Evolutionary conservation across 768 basidiomycete species (phyloP).

Genomic region (Coprinopsis strossmayeri): DNA sequence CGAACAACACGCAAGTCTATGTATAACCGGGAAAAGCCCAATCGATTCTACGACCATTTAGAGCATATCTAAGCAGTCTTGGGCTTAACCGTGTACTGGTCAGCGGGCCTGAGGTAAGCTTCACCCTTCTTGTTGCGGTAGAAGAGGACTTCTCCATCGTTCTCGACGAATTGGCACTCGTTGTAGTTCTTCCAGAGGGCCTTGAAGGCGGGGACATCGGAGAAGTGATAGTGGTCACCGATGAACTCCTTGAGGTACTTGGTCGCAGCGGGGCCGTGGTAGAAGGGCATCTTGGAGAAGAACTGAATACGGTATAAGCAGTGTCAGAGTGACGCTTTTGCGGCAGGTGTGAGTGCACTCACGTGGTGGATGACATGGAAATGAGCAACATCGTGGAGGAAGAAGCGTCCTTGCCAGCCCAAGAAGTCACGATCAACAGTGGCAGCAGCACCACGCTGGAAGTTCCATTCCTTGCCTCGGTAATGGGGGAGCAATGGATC

Average conservation of each 20-base stretch:
- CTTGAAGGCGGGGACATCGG: slow-evolving; percentile 31
- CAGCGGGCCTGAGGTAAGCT: too few species aligned
- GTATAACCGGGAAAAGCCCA: too few species aligned
- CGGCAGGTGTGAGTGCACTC: slow-evolving; percentile 14
- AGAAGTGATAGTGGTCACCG: slow-evolving; percentile 42
- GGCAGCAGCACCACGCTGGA: slow-evolving; percentile 54
- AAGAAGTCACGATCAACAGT: slow-evolving; percentile 54
- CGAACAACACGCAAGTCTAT: too few species aligned
- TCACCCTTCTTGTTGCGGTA: slow-evolving; percentile 38
- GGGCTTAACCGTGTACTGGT: too few species aligned
- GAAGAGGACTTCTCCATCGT: slow-evolving; percentile 42
- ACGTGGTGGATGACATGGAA: slow-evolving; percentile 61
- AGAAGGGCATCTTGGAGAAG: slow-evolving; percentile 58
- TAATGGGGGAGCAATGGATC: slow-evolving; percentile 52
- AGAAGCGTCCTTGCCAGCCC: slow-evolving; percentile 61
- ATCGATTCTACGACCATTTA: too few species aligned
- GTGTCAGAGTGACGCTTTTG: neutral
- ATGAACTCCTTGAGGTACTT: slow-evolving; percentile 41
- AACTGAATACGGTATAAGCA: slow-evolving; percentile 30
- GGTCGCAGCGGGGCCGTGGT: slow-evolving; percentile 47
- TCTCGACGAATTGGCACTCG: slow-evolving; percentile 51
- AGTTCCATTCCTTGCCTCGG: slow-evolving; percentile 51
- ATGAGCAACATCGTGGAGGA: slow-evolving; percentile 61
- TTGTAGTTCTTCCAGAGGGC: slow-evolving; percentile 53
- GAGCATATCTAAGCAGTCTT: too few species aligned